Evolutionary conservation across 331 rosid species (phyloP), one percentile per base, ranked within the genome.

Genomic region (Spiraea crenata): DNA sequence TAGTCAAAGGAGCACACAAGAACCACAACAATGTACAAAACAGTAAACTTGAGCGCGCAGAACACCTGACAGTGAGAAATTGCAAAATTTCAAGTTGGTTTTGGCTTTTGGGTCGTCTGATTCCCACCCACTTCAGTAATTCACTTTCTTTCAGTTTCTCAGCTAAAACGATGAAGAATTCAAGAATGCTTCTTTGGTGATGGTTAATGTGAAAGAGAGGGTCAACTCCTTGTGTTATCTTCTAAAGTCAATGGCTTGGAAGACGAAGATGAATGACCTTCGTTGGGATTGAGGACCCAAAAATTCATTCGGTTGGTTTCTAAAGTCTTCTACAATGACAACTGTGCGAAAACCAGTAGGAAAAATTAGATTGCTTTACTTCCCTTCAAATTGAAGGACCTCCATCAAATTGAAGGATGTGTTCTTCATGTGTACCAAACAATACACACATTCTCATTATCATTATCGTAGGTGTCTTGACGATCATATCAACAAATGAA

Each of bases 121-220:
- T 39, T 35, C 41, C 69, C 15, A 19, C 31, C 31, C 31, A 25
- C 31, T 25, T 25, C 1, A 25, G 31, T 25, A 25, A 25, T 25
- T 25, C 31, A 25, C 31, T 48, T 63, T 48, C 68, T 48, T 46
- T 56, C 68, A 34, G 4, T 58, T 69, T 25, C 73, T 63, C 69
- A 56, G 14, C 57, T 31, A 8, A 31, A 52, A 52, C 31, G 31
- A 52, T 9, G 13, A 57, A 56, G 7, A 35, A 14, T 15, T 15
- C 20, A 58, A 58, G 11, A 35, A 6, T 35, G 11, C 12, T 58
- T 58, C 44, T 14, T 6, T 14, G 44, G 57, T 31, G 7, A 15
- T 3, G 17, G 50, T 45, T 35, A 47, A 60, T 19, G 40, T 19
- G 60, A 49, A 20, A 4, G 41, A 37, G 17, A 17, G 12, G 20